Evolutionary conservation across 129 eudicot genomes (phyloP).

Genomic region (Sambucus nigra): DNA sequence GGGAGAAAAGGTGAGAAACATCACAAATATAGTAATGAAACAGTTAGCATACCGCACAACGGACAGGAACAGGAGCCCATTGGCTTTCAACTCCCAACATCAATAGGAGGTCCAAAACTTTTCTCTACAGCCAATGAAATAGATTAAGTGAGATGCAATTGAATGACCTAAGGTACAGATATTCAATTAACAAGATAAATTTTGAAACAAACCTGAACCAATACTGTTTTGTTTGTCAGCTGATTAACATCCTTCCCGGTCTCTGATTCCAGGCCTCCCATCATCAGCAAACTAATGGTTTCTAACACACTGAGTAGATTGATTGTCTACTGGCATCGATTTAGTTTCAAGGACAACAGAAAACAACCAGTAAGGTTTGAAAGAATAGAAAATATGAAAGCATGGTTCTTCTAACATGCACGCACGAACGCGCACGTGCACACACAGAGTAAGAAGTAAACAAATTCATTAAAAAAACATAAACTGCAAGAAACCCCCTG

Average conservation of each 20-base stretch:
- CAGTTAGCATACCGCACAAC: conserved; percentile 66
- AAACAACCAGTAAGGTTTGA: conserved; percentile 12
- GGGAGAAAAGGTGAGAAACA: too few species aligned
- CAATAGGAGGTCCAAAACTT: conserved; percentile 66
- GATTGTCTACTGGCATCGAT: conserved; percentile 65
- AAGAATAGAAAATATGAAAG: background rate
- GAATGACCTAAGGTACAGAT: background rate
- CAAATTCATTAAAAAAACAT: background rate
- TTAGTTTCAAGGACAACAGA: conserved; percentile 14
- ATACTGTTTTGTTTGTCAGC: conserved; percentile 63
- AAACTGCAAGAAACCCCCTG: too few species aligned
- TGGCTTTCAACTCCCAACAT: conserved; percentile 97
- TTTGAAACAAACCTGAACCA: conserved; percentile 74
- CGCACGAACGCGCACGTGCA: background rate
- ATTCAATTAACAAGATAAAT: background rate
- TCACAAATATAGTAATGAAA: conserved; percentile 1
- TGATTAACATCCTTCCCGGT: conserved; percentile 55
- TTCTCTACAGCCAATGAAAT: conserved; percentile 40
- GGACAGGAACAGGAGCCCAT: conserved; percentile 92
- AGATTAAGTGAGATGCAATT: conserved; percentile 3
- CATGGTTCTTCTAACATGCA: background rate
- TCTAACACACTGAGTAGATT: conserved; percentile 87
- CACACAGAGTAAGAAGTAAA: background rate
- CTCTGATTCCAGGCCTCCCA: conserved; percentile 50
- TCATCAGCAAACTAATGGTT: conserved; percentile 62